Evolutionary conservation across 331 rosid species (phyloP).

Genomic region (Malus hybrid): DNA sequence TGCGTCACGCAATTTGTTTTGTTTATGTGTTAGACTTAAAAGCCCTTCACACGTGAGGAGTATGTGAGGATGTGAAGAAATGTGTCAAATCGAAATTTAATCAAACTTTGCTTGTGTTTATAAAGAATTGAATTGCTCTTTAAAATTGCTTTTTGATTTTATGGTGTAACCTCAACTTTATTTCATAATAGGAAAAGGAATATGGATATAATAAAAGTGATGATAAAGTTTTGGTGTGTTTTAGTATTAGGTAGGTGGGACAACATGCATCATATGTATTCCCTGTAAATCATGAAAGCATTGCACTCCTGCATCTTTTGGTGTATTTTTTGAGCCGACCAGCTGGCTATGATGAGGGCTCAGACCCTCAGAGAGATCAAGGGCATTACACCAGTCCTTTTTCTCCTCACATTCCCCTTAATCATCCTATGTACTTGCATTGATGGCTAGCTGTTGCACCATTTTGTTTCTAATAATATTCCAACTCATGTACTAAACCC

Average conservation of each 20-base stretch:
- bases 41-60: background rate
- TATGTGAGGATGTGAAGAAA: background rate
- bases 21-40: background rate
- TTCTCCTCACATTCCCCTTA: slow-evolving; percentile 28
- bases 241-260: slow-evolving; percentile 9
- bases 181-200: background rate
- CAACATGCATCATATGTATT: slow-evolving; percentile 31
- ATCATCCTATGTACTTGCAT: slow-evolving; percentile 17
- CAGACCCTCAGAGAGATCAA: background rate
- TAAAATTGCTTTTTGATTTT: background rate
- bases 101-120: background rate
- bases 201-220: background rate
- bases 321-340: slow-evolving; percentile 47
- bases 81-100: background rate
- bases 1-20: too few species aligned
- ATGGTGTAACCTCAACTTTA: too few species aligned
- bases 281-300: slow-evolving; percentile 52
- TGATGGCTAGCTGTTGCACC: background rate
- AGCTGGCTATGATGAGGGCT: slow-evolving; percentile 30
- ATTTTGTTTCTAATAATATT: slow-evolving; percentile 20
- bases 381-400: background rate
- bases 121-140: background rate
- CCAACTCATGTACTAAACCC: background rate
- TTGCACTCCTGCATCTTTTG: slow-evolving; percentile 44
- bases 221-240: background rate